Percentiles rank a stretch among this genome's conserved stretches.
These are phyloP conservation scores for Clarireedia hainanense DNA, from an alignment of 2,329 filamentous ascomycete species.

Conservation along the genomic window DNA sequence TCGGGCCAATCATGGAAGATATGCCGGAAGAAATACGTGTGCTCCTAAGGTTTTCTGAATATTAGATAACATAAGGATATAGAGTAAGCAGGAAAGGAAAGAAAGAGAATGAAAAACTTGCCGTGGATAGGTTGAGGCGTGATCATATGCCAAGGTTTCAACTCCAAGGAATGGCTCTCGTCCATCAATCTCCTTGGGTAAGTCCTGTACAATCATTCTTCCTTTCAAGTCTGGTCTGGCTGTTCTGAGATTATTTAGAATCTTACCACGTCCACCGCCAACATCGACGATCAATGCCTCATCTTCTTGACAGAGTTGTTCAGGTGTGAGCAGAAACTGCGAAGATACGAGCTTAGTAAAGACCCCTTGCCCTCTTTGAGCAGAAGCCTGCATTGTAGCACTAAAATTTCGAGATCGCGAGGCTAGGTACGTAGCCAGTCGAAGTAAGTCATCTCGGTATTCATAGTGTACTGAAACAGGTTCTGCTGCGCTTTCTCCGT, in stretches of 20 bases:
- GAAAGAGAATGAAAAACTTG: not conserved
- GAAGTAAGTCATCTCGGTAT: not conserved
- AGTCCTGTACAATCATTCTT: conserved; percentile 19
- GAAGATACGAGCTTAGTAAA: not conserved
- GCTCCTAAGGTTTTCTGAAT: conserved; percentile 9
- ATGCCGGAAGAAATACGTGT: conserved; percentile 28
- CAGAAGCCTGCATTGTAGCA: not conserved
- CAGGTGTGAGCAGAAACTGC: not conserved
- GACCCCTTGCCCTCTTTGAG: not conserved
- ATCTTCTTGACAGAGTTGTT: not conserved
- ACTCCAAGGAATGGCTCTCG: not conserved
- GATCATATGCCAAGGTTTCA: conserved; percentile 23
- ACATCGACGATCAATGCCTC: conserved; percentile 7
- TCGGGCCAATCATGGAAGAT: conserved; percentile 32
- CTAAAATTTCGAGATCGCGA: not conserved
- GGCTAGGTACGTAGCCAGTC: not conserved
- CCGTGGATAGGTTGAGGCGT: conserved; percentile 26
- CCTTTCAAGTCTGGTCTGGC: conserved; percentile 7
- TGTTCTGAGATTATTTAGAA: conserved; percentile 7
- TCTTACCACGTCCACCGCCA: conserved; percentile 8
- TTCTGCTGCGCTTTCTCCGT: not conserved
- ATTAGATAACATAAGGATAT: not conserved
- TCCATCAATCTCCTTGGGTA: conserved; percentile 12
- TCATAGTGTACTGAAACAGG: not conserved
- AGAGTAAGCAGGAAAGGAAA: not conserved